A percentile compares a stretch with the other conserved stretches of the same genome.
Evolutionary conservation across 208 protist species (phyloP).

Genomic region (Trypanosoma grayi): DNA sequence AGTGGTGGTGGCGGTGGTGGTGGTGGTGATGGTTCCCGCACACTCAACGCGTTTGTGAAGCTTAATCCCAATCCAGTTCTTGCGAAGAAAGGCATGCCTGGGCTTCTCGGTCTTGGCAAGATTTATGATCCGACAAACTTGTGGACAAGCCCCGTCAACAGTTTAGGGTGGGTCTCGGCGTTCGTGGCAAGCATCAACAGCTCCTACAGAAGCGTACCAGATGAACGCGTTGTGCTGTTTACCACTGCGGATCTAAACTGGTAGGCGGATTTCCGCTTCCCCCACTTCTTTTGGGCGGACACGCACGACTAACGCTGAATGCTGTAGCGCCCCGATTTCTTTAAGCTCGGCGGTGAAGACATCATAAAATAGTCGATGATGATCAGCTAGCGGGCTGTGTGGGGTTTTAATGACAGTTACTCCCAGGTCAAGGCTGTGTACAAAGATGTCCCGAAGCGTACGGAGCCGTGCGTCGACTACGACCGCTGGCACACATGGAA

Average conservation of each 20-base stretch:
- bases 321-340: slow-evolving; percentile 58
- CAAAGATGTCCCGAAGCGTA: slow-evolving; percentile 28
- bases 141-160: slow-evolving; percentile 40
- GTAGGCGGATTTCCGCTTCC: slow-evolving; percentile 43
- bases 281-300: slow-evolving; percentile 41
- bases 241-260: slow-evolving; percentile 39
- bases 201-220: background rate
- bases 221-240: slow-evolving; percentile 37
- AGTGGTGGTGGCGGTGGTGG: background rate
- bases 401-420: slow-evolving; percentile 38
- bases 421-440: slow-evolving; percentile 29
- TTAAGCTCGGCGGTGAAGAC: slow-evolving; percentile 36
- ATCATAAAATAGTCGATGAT: slow-evolving; percentile 50
- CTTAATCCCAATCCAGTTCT: slow-evolving; percentile 37
- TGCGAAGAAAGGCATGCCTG: slow-evolving; percentile 34
- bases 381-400: slow-evolving; percentile 38
- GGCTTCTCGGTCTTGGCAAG: slow-evolving; percentile 31
- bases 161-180: slow-evolving; percentile 37
- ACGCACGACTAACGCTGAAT: slow-evolving; percentile 32
- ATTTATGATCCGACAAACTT: slow-evolving; percentile 58
- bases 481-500: slow-evolving; percentile 45
- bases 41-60: slow-evolving; percentile 34
- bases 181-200: slow-evolving; percentile 41
- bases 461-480: slow-evolving; percentile 47
- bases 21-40: slow-evolving; percentile 8